Conservation (phyloP, 78 protist species). For the Protostelium mycophagum region DNA sequence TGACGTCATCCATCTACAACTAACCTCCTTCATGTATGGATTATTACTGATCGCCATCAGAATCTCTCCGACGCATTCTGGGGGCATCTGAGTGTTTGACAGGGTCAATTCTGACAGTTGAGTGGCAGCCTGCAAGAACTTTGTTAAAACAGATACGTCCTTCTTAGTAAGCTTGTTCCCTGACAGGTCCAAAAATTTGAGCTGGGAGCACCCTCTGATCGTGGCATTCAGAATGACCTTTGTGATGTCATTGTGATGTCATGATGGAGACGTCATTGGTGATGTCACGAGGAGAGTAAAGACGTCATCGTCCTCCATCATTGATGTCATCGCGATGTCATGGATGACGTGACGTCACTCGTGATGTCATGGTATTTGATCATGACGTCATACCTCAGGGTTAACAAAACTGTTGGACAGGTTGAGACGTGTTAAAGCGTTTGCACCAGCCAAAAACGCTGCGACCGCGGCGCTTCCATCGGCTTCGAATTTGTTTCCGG, state of each 20-base stretch:
- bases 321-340: no score
- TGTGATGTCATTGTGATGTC: no score
- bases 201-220: conserved; percentile 52
- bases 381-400: no score
- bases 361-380: no score
- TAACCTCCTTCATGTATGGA: conserved; percentile 41
- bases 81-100: conserved; percentile 39
- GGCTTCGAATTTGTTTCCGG: conserved; percentile 61
- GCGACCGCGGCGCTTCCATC: conserved; percentile 57
- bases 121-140: conserved; percentile 35
- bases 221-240: conserved; percentile 51
- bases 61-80: conserved; percentile 45
- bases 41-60: conserved; percentile 35
- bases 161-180: conserved; percentile 44
- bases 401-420: conserved; percentile 23
- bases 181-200: conserved; percentile 40
- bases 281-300: no score
- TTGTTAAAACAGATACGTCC: conserved; percentile 22
- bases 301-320: no score
- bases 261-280: no score
- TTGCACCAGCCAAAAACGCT: conserved; percentile 46
- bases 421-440: conserved; percentile 26
- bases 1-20: no score
- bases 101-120: conserved; percentile 27
- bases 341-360: no score